Evolutionary conservation across 805 yeast species (phyloP), one percentile per base, ranked within the genome.

Genomic region (Blastobotrys mokoenaii): DNA sequence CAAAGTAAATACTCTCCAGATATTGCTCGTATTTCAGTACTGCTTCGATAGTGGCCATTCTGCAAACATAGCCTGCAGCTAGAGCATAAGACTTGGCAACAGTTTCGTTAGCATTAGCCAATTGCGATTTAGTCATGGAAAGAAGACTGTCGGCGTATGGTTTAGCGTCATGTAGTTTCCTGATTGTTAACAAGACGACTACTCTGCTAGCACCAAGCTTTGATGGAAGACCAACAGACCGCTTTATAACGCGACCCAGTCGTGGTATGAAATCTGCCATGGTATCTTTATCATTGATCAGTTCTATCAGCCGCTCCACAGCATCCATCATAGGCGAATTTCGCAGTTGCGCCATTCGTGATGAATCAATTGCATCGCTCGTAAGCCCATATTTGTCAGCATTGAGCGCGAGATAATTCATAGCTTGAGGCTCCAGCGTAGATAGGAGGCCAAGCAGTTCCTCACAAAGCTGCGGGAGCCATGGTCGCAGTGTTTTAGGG

Each of bases 261-360:
- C 66, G 68, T 1, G 66, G 68, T 2, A 84, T 67, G 30, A 79
- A 63, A 10, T 68, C 70, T 1, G 68, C 71, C 66, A 79, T 67
- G 18, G 69, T 63, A 1, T 67, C 68, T 8, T 22, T 22, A 6
- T 71, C 77, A 58, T 78, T 82, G 3, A 81, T 54, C 22, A 76
- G 57, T 39, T 76, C 81, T 48, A 89, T 63, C 49, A 89, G 61
- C 41, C 70, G 76, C 51, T 87, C 96, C 42, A 89, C 71, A 0
- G 95, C 82, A 45, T 80, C 88, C 89, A 87, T 84, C 67, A 89
- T 74, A 0, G 97, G 97, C 0, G 97, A 89, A 22, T 72, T 69
- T 0, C 90, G 80, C 29, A 93, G 73, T 38, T 83, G 76, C 46
- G 79, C 82, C 44, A 81, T 65, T 56, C 97, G 72, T 43, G 79